These are phyloP conservation scores for Furcasterigmium sp. DNA, from an alignment of 2,329 filamentous ascomycete genomes.

Conservation along the genomic window DNA sequence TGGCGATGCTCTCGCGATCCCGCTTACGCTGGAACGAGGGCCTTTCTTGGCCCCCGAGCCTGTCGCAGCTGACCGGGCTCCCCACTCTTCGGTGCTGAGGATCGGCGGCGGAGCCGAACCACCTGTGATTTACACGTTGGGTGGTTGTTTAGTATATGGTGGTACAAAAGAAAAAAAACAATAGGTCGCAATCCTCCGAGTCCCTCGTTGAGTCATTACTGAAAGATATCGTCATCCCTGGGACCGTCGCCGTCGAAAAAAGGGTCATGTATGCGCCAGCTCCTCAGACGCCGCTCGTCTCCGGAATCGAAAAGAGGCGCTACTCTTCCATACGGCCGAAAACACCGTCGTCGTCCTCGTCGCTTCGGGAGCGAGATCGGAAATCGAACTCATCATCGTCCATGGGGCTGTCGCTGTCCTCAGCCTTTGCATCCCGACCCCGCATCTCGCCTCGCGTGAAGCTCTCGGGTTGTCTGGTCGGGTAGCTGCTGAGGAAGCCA, in stretches of 20 bases:
- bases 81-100: constrained; percentile 67
- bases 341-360: constrained; percentile 91
- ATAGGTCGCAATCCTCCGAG: constrained; percentile 4
- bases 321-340: constrained; percentile 96
- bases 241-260: background rate
- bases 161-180: constrained; percentile 43
- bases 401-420: constrained; percentile 57
- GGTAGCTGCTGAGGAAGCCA: constrained; percentile 60
- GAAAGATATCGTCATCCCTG: background rate
- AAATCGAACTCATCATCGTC: constrained; percentile 64
- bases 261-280: background rate
- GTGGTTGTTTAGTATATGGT: constrained; percentile 27
- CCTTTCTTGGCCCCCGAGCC: too few relatives aligned
- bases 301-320: constrained; percentile 14
- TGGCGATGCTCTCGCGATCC: constrained; percentile 42
- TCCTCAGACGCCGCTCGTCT: background rate
- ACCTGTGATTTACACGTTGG: constrained; percentile 37
- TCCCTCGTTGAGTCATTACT: background rate
- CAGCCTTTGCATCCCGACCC: constrained; percentile 61
- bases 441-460: constrained; percentile 57
- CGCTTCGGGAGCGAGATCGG: constrained; percentile 59
- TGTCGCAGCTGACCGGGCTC: constrained; percentile 29
- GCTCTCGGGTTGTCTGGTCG: constrained; percentile 56
- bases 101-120: constrained; percentile 58
- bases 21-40: constrained; percentile 5